Percentiles rank a stretch among this genome's conserved stretches.
phyloP scores from a whole-genome alignment of 495 filamentous ascomycete genomes.

The Evernia prunastri region DNA sequence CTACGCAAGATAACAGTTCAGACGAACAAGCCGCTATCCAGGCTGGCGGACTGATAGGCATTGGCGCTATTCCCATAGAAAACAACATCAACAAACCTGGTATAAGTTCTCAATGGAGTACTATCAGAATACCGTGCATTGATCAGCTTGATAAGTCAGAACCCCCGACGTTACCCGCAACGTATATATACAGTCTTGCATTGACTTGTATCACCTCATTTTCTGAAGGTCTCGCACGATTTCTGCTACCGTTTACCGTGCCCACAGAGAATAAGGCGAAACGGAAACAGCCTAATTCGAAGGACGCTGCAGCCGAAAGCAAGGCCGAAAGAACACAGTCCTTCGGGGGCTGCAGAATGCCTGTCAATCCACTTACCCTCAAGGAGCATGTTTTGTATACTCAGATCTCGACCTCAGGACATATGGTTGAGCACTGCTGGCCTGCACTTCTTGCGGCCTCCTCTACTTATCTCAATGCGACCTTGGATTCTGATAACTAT shows the following conservation, averaged over 20 bases:
- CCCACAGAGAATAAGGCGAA: slow-evolving; percentile 52
- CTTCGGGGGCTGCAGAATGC: slow-evolving; percentile 37
- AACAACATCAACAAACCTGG: slow-evolving; percentile 59
- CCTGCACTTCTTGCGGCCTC: slow-evolving; percentile 89
- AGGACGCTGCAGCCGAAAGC: slow-evolving; percentile 4
- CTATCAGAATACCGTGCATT: slow-evolving; percentile 78
- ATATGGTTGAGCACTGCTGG: slow-evolving; percentile 88
- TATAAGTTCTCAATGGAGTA: slow-evolving; percentile 86
- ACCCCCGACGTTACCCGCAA: slow-evolving; percentile 74
- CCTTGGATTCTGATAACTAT: slow-evolving; percentile 90
- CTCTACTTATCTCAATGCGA: slow-evolving; percentile 88
- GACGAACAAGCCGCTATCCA: slow-evolving; percentile 82
- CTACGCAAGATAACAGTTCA: slow-evolving; percentile 38
- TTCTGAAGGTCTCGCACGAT: slow-evolving; percentile 87
- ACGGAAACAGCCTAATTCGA: slow-evolving; percentile 27
- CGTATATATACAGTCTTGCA: slow-evolving; percentile 86
- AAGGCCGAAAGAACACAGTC: slow-evolving; percentile 37
- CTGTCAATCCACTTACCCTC: slow-evolving; percentile 71
- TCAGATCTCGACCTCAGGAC: slow-evolving; percentile 67
- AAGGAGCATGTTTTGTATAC: slow-evolving; percentile 61
- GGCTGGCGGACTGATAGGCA: slow-evolving; percentile 79
- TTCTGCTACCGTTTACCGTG: slow-evolving; percentile 82
- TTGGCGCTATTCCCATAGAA: slow-evolving; percentile 64
- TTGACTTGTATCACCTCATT: slow-evolving; percentile 81
- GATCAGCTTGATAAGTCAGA: slow-evolving; percentile 93